Evolutionary conservation across 2,329 filamentous ascomycete species (phyloP), one percentile per base, ranked within the genome.

Genomic region (Fusarium tupiense): DNA sequence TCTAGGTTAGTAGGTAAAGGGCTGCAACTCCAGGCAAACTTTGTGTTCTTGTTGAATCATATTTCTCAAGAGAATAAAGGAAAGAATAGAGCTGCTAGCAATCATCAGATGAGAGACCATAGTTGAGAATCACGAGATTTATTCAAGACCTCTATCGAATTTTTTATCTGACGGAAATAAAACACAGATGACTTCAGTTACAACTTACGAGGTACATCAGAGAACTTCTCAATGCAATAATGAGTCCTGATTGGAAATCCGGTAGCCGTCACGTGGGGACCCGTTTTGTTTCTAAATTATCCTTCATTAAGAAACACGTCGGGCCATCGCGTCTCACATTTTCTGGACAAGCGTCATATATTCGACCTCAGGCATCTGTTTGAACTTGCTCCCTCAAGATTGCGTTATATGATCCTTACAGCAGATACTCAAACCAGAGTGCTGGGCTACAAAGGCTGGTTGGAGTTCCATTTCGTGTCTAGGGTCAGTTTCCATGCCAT

Each of bases 221-320:
- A 53, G 31, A 35, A 52, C 31, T 26, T 24, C n/a, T 49, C 33
- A n/a, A 50, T 59, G 19, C 20, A 49, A 37, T 50, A 29, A 16
- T n/a, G 16, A 41, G 26, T 29, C 35, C 24, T 11, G 13, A 13
- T 20, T 47, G n/a, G 19, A 47, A 29, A 33, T 31, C 19, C 12
- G 17, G 22, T 8, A 19, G n/a, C 24, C 22, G 37, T 76, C 74
- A 76, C 74, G 74, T 76, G 74, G 50, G 44, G 38, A 69, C 72
- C 74, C 59, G 72, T 72, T 64, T 60, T 38, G 54, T 67, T 43
- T 37, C 16, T 47, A 19, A 26, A 47, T 33, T 49, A 20, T 38
- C 26, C 22, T 46, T 31, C 19, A 19, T 50, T 58, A 43, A 44
- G 58, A 43, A 44, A 71, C 66, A 58, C 57, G 69, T 40, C 35